A percentile compares a stretch with the other conserved stretches of the same genome.
Conservation (phyloP, 2,329 filamentous ascomycete genomes). For the Aspergillus felis region DNA sequence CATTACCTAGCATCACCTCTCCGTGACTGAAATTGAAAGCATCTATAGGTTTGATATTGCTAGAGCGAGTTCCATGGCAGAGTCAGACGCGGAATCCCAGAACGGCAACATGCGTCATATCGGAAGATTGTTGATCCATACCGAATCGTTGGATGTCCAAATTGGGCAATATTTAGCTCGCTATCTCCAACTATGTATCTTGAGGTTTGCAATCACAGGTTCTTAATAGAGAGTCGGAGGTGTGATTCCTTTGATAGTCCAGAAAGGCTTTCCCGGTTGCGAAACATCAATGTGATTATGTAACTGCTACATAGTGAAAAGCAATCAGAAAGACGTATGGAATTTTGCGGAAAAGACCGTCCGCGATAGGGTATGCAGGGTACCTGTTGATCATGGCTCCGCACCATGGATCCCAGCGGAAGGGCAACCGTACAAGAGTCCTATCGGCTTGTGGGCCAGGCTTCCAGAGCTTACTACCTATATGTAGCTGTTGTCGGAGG, state of each 20-base stretch:
- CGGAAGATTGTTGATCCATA: slow-evolving; percentile 1
- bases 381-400: not conserved
- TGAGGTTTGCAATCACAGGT: not conserved
- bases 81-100: not conserved
- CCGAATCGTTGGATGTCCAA: not conserved
- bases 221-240: not conserved
- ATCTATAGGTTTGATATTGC: not conserved
- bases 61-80: slow-evolving; percentile 1
- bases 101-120: slow-evolving; percentile 6
- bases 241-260: not conserved
- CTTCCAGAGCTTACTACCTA: not conserved
- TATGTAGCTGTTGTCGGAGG: not conserved
- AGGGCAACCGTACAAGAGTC: not conserved
- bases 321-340: not conserved
- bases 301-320: not conserved
- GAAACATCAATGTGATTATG: not conserved
- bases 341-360: too few relatives aligned
- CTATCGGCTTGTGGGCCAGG: not conserved
- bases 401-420: not conserved
- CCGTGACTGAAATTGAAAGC: not conserved
- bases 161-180: not conserved
- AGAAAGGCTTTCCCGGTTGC: not conserved
- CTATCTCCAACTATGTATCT: not conserved
- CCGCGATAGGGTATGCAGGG: not conserved
- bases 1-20: not conserved